A percentile compares a stretch with the other conserved stretches of the same genome.
phyloP scores from a whole-genome alignment of 345 rosid genomes.

The Garcia nutans region DNA sequence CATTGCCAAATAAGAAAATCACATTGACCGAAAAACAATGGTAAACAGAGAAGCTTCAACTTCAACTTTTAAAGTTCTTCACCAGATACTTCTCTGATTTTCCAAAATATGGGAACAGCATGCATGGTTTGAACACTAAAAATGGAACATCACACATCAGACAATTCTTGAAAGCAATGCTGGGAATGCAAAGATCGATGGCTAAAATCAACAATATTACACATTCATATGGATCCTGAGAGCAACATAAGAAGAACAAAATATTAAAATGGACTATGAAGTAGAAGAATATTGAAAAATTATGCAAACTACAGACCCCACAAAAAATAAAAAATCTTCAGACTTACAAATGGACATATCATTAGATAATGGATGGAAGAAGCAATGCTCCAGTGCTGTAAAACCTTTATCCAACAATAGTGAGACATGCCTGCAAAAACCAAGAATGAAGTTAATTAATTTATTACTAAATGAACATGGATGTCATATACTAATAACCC shows the following conservation, averaged over 20 bases:
- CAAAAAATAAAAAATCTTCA: not conserved
- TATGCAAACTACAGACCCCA: too few relatives aligned
- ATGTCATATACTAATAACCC: not conserved
- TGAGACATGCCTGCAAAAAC: constrained; percentile 57
- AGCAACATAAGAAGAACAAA: not conserved
- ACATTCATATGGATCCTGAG: too few relatives aligned
- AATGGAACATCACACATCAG: too few relatives aligned
- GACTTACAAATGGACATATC: constrained; percentile 75
- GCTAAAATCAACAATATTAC: not conserved
- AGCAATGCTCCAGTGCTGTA: constrained; percentile 55
- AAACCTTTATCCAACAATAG: constrained; percentile 78
- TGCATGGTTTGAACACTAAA: too few relatives aligned
- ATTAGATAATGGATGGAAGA: constrained; percentile 89
- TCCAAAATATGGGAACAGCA: too few relatives aligned
- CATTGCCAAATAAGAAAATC: too few relatives aligned
- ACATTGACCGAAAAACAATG: too few relatives aligned
- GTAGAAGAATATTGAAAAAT: not conserved
- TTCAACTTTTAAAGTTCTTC: too few relatives aligned
- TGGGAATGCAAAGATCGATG: not conserved
- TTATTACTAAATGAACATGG: not conserved
- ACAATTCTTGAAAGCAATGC: too few relatives aligned
- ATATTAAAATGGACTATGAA: not conserved
- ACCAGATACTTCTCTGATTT: too few relatives aligned
- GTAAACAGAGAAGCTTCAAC: too few relatives aligned
- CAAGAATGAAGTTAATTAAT: not conserved